phyloP scores from a whole-genome alignment of 257 asterid species.

The Fraxinus cuspidata region DNA sequence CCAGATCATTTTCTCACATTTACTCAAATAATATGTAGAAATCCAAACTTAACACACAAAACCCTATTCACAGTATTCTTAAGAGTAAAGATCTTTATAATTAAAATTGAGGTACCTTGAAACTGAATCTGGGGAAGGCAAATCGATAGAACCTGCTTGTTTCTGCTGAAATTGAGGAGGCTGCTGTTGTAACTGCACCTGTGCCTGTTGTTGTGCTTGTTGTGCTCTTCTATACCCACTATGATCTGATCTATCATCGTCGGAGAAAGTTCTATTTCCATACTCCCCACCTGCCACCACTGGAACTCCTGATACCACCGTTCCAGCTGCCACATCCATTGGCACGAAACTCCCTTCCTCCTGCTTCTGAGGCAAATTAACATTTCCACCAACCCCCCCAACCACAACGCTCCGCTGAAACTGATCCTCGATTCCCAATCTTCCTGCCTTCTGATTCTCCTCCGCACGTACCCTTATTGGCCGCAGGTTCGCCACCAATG shows the following conservation, averaged over 20 bases:
- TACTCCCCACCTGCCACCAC: slow-evolving; percentile 63
- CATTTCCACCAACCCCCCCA: slow-evolving; percentile 41
- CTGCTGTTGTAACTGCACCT: slow-evolving; percentile 45
- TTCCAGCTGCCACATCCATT: slow-evolving; percentile 33
- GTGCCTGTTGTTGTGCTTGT: slow-evolving; percentile 57
- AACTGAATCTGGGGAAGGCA: slow-evolving; percentile 87
- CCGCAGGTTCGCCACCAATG: slow-evolving; percentile 68
- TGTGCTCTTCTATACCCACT: slow-evolving; percentile 54
- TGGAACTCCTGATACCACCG: slow-evolving; percentile 46
- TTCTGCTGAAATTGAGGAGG: slow-evolving; percentile 56
- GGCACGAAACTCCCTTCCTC: slow-evolving; percentile 52
- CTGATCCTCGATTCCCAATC: slow-evolving; percentile 77
- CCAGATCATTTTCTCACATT: slow-evolving; percentile 27
- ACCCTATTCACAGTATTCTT: background rate
- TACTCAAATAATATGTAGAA: background rate
- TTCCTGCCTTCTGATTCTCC: slow-evolving; percentile 49
- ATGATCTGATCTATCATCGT: slow-evolving; percentile 85
- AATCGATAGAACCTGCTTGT: slow-evolving; percentile 51
- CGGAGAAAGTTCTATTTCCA: slow-evolving; percentile 47
- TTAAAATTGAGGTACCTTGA: slow-evolving; percentile 61
- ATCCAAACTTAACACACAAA: background rate
- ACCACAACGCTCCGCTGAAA: slow-evolving; percentile 51
- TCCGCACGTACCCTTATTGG: slow-evolving; percentile 78
- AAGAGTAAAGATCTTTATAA: background rate
- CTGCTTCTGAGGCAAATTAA: slow-evolving; percentile 42